Evolutionary conservation across 352 stramenopile genomes (phyloP).

Genomic region (Phytophthora uliginosa): DNA sequence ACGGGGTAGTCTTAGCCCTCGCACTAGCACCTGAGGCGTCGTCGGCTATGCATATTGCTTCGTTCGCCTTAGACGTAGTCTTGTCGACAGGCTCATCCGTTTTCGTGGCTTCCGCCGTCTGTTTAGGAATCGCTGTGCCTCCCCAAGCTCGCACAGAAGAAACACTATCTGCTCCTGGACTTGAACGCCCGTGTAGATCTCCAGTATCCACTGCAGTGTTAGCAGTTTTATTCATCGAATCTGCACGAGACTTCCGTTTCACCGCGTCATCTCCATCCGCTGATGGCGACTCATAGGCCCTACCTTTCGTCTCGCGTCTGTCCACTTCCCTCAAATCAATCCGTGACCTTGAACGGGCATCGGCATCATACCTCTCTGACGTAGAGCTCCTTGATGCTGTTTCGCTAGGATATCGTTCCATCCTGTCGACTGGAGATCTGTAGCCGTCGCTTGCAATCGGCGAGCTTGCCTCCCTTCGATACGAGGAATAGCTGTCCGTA

Average conservation of each 20-base stretch:
- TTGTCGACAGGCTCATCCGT: background rate
- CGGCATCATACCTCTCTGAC: background rate
- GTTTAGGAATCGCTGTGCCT: background rate
- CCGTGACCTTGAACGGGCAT: slow-evolving; percentile 7
- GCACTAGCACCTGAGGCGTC: background rate
- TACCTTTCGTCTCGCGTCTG: slow-evolving; percentile 8
- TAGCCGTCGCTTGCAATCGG: slow-evolving; percentile 13
- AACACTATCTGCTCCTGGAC: background rate
- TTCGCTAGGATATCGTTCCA: slow-evolving; percentile 9
- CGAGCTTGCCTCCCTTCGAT: slow-evolving; percentile 28
- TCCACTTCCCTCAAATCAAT: slow-evolving; percentile 19
- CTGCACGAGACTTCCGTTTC: slow-evolving; percentile 6
- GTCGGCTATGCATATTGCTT: background rate
- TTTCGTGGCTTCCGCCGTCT: slow-evolving; percentile 3
- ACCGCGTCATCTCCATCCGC: slow-evolving; percentile 7
- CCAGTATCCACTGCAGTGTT: background rate
- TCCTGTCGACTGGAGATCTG: slow-evolving; percentile 14
- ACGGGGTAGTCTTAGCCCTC: background rate
- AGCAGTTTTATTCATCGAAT: slow-evolving; percentile 5
- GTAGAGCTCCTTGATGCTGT: background rate
- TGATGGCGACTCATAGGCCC: background rate
- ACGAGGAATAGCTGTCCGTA: slow-evolving; percentile 37
- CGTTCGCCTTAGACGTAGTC: background rate
- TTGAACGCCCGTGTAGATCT: background rate
- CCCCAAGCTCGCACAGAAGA: slow-evolving; percentile 9